Base-by-base conservation (phyloP, 139 green algal genomes). In the Haematococcus lacustris region DNA sequence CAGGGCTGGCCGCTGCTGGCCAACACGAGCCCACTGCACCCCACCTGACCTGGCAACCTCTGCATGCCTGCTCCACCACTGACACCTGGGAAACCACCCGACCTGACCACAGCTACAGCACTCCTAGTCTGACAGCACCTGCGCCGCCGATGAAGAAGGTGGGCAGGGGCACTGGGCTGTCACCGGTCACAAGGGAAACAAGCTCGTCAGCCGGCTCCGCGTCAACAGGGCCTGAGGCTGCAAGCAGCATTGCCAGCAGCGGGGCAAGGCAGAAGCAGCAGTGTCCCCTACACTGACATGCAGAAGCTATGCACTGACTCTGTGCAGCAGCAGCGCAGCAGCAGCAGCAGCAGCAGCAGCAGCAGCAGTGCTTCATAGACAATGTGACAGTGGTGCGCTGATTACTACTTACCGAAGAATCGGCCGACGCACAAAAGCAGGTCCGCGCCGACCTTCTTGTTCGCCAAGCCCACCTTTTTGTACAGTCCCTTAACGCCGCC, bases 101-200 rank as follows among this genome's bases (percentile, higher is more conserved):
- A n/a, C n/a, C n/a, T n/a, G n/a, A n/a, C n/a, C n/a, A n/a, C n/a
- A n/a, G n/a, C n/a, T n/a, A n/a, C n/a, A n/a, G n/a, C n/a, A n/a
- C n/a, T n/a, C n/a, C n/a, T n/a, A n/a, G n/a, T n/a, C n/a, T n/a
- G n/a, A n/a, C n/a, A n/a, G n/a, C n/a, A n/a, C n/a, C n/a, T n/a
- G n/a, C n/a, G 34, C 71, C 83, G 3, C 89, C 89, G 25, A 92
- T 80, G 68, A 94, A 94, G 75, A 90, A 92, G 0, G 87, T 92
- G 13, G 84, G 79, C 0, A 94, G 50, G 0, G 89, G 88, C 0
- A 83, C 77, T 43, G 74, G 60, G 37, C 78, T 80, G 4, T 73
- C 66, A 4, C 85, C 85, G 0, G 77, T 76, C 0, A 91, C 71
- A 66, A 89, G 92, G 0, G 71, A 47, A 3, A 78, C 59, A 0